These are phyloP conservation scores for Naganishia vaughanmartiniae DNA, from an alignment of 768 basidiomycete species.

Conservation along the genomic window DNA sequence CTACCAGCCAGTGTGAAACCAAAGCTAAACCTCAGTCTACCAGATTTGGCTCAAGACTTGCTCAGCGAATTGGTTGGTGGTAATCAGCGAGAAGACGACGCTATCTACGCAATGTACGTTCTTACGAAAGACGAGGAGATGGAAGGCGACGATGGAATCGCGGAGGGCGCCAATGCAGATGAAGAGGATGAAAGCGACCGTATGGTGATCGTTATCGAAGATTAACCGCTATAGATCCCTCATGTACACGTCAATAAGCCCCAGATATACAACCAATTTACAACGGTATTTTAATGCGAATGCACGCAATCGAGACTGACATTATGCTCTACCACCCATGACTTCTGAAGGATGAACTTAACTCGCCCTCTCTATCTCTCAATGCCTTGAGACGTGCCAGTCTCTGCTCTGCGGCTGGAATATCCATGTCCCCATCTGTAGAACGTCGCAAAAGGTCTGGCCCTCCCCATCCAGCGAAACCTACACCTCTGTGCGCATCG, in stretches of 20 bases:
- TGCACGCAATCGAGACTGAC: background rate
- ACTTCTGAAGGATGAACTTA: constrained; percentile 30
- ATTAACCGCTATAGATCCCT: background rate
- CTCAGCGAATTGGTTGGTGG: constrained; percentile 20
- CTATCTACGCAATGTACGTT: constrained; percentile 19
- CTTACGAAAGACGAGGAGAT: constrained; percentile 1
- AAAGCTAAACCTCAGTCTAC: background rate
- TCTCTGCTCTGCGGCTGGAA: constrained; percentile 14
- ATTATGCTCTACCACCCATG: constrained; percentile 29
- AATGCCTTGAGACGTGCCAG: constrained; percentile 16
- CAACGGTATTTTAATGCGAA: background rate
- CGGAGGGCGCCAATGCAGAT: background rate
- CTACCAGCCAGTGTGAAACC: background rate
- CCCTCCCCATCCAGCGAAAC: constrained; percentile 16
- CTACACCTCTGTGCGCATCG: constrained; percentile 8
- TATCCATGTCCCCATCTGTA: constrained; percentile 24
- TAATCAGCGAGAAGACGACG: constrained; percentile 17
- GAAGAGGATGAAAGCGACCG: constrained; percentile 9
- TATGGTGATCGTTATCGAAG: constrained; percentile 13
- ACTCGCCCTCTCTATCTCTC: constrained; percentile 28
- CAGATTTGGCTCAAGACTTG: constrained; percentile 15
- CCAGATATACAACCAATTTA: constrained; percentile 11
- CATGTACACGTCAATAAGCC: background rate
- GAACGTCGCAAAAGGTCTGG: constrained; percentile 10
- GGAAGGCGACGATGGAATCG: background rate